Evolutionary conservation across 164 flowering plant species (phyloP).

Genomic region (Saururus chinensis): DNA sequence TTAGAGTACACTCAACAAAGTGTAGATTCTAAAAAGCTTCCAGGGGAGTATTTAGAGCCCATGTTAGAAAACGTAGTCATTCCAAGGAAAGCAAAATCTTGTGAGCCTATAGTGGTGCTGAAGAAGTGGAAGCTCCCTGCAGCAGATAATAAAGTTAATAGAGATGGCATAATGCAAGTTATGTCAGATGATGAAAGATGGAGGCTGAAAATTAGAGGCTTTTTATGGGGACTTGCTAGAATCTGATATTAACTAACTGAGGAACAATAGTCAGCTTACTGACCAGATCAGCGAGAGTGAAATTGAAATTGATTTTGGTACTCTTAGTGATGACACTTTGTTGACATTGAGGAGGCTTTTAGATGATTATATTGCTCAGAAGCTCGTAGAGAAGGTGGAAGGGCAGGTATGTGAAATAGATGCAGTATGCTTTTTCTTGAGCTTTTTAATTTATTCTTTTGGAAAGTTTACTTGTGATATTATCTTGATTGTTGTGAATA

Average conservation of each 20-base stretch:
- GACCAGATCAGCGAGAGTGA: slow-evolving; percentile 55
- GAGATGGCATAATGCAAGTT: slow-evolving; percentile 20
- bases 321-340: slow-evolving; percentile 56
- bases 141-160: slow-evolving; percentile 18
- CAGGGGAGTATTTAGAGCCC: slow-evolving; percentile 1
- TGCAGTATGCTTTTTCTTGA: slow-evolving; percentile 20
- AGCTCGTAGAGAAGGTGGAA: slow-evolving; percentile 31
- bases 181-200: slow-evolving; percentile 61
- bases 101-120: slow-evolving; percentile 14
- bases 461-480: not conserved
- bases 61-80: slow-evolving; percentile 18
- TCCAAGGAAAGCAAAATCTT: slow-evolving; percentile 20
- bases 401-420: slow-evolving; percentile 63
- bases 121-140: slow-evolving; percentile 34
- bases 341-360: slow-evolving; percentile 55
- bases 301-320: slow-evolving; percentile 77
- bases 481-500: not conserved
- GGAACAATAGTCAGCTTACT: slow-evolving; percentile 34
- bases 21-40: no score
- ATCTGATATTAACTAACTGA: slow-evolving; percentile 54
- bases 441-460: not conserved
- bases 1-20: no score
- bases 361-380: slow-evolving; percentile 49
- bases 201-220: slow-evolving; percentile 51
- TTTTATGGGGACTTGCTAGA: slow-evolving; percentile 51